A percentile compares a stretch with the other conserved stretches of the same genome.
phyloP scores from a whole-genome alignment of 2,329 filamentous ascomycete genomes.

The Xylaria sp. region DNA sequence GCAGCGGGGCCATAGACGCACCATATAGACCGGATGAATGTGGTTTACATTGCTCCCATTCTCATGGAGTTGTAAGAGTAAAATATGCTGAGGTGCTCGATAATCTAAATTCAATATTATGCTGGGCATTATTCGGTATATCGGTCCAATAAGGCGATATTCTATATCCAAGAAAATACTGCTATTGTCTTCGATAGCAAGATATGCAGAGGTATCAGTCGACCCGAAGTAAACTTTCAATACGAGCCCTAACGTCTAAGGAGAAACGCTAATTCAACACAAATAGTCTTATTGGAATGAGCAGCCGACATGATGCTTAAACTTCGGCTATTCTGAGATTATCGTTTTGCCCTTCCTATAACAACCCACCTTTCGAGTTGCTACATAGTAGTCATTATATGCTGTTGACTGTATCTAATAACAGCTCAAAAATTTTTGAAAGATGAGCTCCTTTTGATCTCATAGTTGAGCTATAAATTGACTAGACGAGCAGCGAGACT shows the following conservation, averaged over 20 bases:
- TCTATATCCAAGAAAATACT: not conserved
- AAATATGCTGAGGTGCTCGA: not conserved
- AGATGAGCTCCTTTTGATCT: no score
- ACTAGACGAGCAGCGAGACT: not conserved
- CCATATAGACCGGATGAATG: not conserved
- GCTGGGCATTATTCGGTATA: not conserved
- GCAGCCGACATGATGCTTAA: constrained; percentile 3
- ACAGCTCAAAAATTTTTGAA: no score
- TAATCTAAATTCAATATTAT: not conserved
- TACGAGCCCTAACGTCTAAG: not conserved
- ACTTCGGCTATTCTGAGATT: constrained; percentile 5
- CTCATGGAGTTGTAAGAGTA: not conserved
- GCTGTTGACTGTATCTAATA: no score
- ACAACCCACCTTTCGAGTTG: no score
- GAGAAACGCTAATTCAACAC: not conserved
- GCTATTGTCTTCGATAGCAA: not conserved
- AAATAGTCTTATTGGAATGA: not conserved
- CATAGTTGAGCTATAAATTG: not conserved
- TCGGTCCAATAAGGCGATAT: not conserved
- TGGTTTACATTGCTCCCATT: not conserved
- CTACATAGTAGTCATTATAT: no score
- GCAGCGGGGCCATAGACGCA: not conserved
- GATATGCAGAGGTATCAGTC: not conserved
- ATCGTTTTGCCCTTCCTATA: not conserved
- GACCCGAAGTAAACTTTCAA: not conserved